phyloP scores from a whole-genome alignment of 805 yeast genomes.

The Pichia rugopelliculosa region DNA sequence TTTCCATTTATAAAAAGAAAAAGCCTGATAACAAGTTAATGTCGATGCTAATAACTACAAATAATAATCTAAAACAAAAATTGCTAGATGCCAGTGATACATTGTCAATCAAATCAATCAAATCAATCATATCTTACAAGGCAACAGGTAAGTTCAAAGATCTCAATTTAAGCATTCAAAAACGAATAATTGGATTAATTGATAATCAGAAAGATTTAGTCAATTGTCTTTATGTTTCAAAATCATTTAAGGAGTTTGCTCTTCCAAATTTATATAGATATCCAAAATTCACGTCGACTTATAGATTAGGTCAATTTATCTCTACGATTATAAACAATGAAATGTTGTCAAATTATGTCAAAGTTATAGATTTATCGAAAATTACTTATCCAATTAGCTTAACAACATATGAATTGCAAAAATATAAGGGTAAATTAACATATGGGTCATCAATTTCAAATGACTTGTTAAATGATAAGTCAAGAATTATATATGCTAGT shows the following conservation, averaged over 20 bases:
- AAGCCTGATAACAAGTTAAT: conserved; percentile 8
- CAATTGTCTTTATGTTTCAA: conserved; percentile 43
- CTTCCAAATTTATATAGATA: conserved; percentile 47
- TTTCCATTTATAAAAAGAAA: conserved; percentile 4
- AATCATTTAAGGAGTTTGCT: conserved; percentile 42
- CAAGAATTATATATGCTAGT: conserved; percentile 49
- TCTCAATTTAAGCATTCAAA: conserved; percentile 39
- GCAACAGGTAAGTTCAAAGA: conserved; percentile 13
- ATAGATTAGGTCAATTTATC: conserved; percentile 74
- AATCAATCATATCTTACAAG: conserved; percentile 6
- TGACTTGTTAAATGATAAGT: conserved; percentile 10
- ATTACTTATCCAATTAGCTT: conserved; percentile 33
- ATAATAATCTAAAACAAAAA: conserved; percentile 22
- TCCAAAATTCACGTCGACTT: conserved; percentile 60
- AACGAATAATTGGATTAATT: conserved; percentile 29
- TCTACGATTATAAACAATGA: conserved; percentile 53
- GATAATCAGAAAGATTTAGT: conserved; percentile 36
- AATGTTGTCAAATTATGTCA: conserved; percentile 49
- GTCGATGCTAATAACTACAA: conserved; percentile 35
- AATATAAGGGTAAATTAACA: conserved; percentile 14
- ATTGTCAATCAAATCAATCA: conserved; percentile 29
- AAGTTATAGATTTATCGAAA: conserved; percentile 50
- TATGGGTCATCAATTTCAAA: conserved; percentile 12
- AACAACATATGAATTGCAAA: conserved; percentile 16
- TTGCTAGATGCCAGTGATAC: conserved; percentile 35